These are phyloP conservation scores for Xylaria venustula DNA, from an alignment of 495 filamentous ascomycete genomes.

Conservation along the genomic window DNA sequence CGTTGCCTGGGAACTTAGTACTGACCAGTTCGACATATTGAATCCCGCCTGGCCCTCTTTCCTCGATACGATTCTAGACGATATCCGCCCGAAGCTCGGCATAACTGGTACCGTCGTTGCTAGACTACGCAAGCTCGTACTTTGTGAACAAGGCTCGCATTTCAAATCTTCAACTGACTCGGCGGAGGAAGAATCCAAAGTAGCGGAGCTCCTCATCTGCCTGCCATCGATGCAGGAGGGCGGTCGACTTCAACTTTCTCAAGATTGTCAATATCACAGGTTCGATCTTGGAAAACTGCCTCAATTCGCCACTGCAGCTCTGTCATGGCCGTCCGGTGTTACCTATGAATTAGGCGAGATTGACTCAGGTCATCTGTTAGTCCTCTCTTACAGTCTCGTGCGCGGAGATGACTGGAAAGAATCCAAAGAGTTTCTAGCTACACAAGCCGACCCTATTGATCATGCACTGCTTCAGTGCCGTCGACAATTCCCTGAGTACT, in stretches of 20 bases:
- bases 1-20: neutral
- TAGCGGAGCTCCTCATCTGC: neutral
- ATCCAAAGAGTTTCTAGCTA: neutral
- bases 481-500: neutral
- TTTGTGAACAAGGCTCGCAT: neutral
- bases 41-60: neutral
- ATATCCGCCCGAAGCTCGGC: neutral
- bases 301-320: neutral
- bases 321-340: neutral
- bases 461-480: neutral
- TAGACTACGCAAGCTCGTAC: neutral
- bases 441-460: neutral
- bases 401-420: neutral
- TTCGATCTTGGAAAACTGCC: neutral
- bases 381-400: neutral
- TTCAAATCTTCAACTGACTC: neutral
- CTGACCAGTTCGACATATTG: neutral
- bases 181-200: no score
- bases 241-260: neutral
- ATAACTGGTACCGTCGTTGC: neutral
- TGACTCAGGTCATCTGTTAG: neutral
- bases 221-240: neutral
- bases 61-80: neutral
- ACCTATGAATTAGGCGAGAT: neutral
- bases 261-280: neutral